Percentiles rank a stretch among this genome's conserved stretches.
phyloP scores from a whole-genome alignment of 257 asterid species.

The Nicotiana tabacum region DNA sequence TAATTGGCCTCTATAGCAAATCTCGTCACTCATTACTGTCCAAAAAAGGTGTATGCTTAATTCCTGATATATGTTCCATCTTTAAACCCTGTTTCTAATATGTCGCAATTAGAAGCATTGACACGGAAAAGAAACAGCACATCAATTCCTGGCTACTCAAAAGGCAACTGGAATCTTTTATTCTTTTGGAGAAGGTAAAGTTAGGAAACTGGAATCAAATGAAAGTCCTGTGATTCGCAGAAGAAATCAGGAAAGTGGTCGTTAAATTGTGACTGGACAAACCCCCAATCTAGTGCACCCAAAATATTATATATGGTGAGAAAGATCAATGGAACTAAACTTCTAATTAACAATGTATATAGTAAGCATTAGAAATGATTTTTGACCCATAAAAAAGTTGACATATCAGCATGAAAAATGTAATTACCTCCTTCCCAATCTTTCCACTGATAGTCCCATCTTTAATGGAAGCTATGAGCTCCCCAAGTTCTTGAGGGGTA shows the following conservation, averaged over 20 bases:
- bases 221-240: neutral
- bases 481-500: conserved; percentile 69
- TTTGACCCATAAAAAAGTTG: neutral
- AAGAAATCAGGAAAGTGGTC: neutral
- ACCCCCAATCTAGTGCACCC: neutral
- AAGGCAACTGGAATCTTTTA: too few relatives aligned
- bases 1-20: neutral
- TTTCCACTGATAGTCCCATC: conserved; percentile 89
- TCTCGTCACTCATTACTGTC: neutral
- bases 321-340: neutral
- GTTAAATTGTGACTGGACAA: neutral
- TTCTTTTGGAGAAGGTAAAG: too few relatives aligned
- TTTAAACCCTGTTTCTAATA: neutral
- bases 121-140: neutral
- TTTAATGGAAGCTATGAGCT: conserved; percentile 82
- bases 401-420: neutral
- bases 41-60: neutral
- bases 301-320: neutral
- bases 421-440: conserved; percentile 88
- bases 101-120: neutral
- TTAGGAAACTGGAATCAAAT: neutral
- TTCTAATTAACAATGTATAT: neutral
- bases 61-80: neutral
- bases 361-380: neutral
- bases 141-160: neutral